Percentiles rank a stretch among this genome's conserved stretches.
phyloP scores from a whole-genome alignment of 495 filamentous ascomycete genomes.

The Parathielavia hyrcaniae region DNA sequence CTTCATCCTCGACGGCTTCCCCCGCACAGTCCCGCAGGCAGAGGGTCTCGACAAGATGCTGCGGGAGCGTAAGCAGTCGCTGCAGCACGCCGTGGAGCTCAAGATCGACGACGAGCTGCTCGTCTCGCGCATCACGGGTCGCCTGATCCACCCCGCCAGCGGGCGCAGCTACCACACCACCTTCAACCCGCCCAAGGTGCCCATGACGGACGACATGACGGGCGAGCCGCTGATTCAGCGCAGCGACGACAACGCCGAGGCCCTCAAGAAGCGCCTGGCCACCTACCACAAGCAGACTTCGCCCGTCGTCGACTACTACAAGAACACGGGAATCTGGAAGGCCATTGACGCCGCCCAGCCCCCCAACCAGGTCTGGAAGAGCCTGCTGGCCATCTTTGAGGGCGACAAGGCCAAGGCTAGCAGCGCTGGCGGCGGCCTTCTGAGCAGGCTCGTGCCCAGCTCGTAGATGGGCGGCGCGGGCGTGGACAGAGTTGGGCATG shows the following conservation, averaged over 20 bases:
- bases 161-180: constrained; percentile 95
- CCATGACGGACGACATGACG: constrained; percentile 94
- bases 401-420: constrained; percentile 48
- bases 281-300: constrained; percentile 93
- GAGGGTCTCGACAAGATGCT: constrained; percentile 94
- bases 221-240: constrained; percentile 96
- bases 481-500: constrained; percentile 1
- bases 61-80: constrained; percentile 58
- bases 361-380: constrained; percentile 92
- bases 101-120: constrained; percentile 93
- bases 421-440: constrained; percentile 37
- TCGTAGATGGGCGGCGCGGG: constrained; percentile 26
- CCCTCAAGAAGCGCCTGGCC: constrained; percentile 85
- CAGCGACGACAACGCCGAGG: constrained; percentile 95
- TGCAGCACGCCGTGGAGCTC: constrained; percentile 91
- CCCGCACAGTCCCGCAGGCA: constrained; percentile 90
- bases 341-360: constrained; percentile 94
- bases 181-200: constrained; percentile 94
- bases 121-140: constrained; percentile 93
- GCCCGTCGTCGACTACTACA: constrained; percentile 92
- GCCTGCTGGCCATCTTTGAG: constrained; percentile 74
- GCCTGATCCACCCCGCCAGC: constrained; percentile 89
- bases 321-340: constrained; percentile 94
- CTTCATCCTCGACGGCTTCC: constrained; percentile 99
- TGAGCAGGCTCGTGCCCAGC: constrained; percentile 45